A percentile compares a stretch with the other conserved stretches of the same genome.
Conservation (phyloP, 2,329 filamentous ascomycete species). For the Penicillium oxalicum region DNA sequence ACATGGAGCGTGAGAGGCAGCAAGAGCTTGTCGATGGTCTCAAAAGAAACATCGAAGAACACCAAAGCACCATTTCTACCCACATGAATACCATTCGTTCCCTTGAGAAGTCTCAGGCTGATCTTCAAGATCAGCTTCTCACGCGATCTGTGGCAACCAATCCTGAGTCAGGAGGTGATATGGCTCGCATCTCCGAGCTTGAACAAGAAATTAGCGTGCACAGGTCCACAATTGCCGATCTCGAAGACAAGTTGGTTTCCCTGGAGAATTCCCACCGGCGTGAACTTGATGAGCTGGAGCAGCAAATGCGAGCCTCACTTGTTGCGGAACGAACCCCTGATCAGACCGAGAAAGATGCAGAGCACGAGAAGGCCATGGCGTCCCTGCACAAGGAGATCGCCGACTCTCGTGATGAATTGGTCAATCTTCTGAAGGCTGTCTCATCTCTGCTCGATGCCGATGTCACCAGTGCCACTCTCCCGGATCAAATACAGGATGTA, state of each 20-base stretch:
- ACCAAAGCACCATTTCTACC: conserved; percentile 65
- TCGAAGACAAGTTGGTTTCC: conserved; percentile 49
- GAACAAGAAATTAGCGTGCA: conserved; percentile 53
- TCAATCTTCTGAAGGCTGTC: conserved; percentile 59
- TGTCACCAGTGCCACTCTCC: conserved; percentile 51
- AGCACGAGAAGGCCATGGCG: conserved; percentile 55
- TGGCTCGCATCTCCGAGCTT: conserved; percentile 47
- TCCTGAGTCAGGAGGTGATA: conserved; percentile 45
- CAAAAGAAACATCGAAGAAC: conserved; percentile 71
- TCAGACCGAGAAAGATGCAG: conserved; percentile 48
- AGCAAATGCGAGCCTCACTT: conserved; percentile 31
- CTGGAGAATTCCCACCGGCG: conserved; percentile 49
- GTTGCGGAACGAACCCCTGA: conserved; percentile 34
- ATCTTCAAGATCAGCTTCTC: conserved; percentile 62
- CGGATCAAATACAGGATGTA: conserved; percentile 58
- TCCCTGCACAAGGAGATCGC: conserved; percentile 57
- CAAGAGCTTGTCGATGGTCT: conserved; percentile 56
- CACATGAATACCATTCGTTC: conserved; percentile 65
- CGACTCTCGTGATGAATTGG: conserved; percentile 61
- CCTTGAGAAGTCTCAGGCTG: conserved; percentile 65
- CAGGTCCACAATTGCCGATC: conserved; percentile 49
- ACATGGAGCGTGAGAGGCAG: conserved; percentile 52
- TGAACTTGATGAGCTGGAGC: conserved; percentile 37
- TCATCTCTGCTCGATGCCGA: conserved; percentile 38
- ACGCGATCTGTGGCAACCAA: conserved; percentile 58